Evolutionary conservation across 1,139 yeast species (phyloP), one percentile per base, ranked within the genome.

Genomic region (Suhomyces bolitotheri): DNA sequence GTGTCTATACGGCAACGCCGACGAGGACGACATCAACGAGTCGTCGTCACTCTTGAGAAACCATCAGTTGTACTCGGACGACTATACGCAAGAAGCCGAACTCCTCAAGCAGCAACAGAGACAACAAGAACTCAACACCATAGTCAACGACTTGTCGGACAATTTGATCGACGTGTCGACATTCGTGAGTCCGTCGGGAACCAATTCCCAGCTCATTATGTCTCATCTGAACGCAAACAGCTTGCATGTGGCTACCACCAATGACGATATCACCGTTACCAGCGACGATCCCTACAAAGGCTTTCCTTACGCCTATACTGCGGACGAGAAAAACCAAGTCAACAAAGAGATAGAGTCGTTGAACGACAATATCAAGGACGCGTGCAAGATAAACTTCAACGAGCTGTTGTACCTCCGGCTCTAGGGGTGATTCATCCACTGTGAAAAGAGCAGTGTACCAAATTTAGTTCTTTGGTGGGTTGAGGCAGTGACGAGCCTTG

Each of bases 131-230:
- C 56, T 71, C 35, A 63, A 61, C 32, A 49, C 53, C 26, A 70
- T 71, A 16, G 76, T 71, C 33, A 66, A 65, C 44, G 73, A 69
- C 32, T 56, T 71, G 38, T 63, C 64, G 23, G 75, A 70, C 31
- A 66, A 67, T 34, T 55, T 71, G 36, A 70, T 71, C 13, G 76
- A 71, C 45, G 73, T 70, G 8, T 58, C 71, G 21, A 58, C 73
- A 5, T 70, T 71, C 44, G 54, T 68, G 42, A 59, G 46, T 38
- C 50, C 41, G 25, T 44, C 49, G 2, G 36, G 40, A 14, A 41
- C 35, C 16, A 38, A 31, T 23, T 38, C 41, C 19, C 35, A 31
- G 16, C 41, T 38, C 10, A 34, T 22, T 27, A 23, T 31, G 25
- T 16, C 33, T 10, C 37, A 33, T 4, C 38, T 38, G 41, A 33